Evolutionary conservation across 257 asterid genomes (phyloP).

Genomic region (Lavandula angustifolia): DNA sequence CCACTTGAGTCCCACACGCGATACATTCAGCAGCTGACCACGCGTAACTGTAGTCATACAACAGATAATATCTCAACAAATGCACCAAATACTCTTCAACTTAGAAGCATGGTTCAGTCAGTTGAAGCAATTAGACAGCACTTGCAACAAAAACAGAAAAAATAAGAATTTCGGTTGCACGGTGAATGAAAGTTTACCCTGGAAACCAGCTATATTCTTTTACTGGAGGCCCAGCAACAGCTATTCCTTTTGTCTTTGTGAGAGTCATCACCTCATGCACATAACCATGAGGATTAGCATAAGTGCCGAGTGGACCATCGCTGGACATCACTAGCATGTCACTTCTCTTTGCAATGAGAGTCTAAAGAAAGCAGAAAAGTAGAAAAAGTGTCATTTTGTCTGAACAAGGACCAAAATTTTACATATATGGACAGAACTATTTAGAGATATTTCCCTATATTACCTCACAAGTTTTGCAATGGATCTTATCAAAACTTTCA

Average conservation of each 20-base stretch:
- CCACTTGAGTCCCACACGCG: slow-evolving; percentile 74
- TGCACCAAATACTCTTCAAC: slow-evolving; percentile 18
- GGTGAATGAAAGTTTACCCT: slow-evolving; percentile 56
- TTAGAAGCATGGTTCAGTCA: slow-evolving; percentile 1
- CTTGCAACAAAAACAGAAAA: not conserved
- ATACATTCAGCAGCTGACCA: slow-evolving; percentile 89
- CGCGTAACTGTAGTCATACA: slow-evolving; percentile 62
- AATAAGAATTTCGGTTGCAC: not conserved
- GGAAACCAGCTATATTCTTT: slow-evolving; percentile 97
- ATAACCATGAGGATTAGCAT: slow-evolving; percentile 76
- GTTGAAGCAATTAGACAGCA: slow-evolving; percentile 16
- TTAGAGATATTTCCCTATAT: slow-evolving; percentile 5
- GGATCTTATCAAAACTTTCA: slow-evolving; percentile 78
- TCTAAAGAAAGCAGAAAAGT: slow-evolving; percentile 41
- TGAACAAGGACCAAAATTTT: not conserved
- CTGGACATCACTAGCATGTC: slow-evolving; percentile 95
- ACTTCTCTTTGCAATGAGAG: slow-evolving; percentile 76
- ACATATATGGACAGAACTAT: not conserved
- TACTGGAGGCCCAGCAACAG: slow-evolving; percentile 66
- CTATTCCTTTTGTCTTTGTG: slow-evolving; percentile 59
- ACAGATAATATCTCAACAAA: slow-evolving; percentile 10
- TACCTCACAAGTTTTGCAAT: slow-evolving; percentile 89
- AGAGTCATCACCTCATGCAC: slow-evolving; percentile 97
- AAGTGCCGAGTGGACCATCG: slow-evolving; percentile 97
- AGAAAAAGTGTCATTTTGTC: slow-evolving; percentile 19